Base-by-base conservation (phyloP, 495 filamentous ascomycete genomes). In the Podospora fimiseda region DNA sequence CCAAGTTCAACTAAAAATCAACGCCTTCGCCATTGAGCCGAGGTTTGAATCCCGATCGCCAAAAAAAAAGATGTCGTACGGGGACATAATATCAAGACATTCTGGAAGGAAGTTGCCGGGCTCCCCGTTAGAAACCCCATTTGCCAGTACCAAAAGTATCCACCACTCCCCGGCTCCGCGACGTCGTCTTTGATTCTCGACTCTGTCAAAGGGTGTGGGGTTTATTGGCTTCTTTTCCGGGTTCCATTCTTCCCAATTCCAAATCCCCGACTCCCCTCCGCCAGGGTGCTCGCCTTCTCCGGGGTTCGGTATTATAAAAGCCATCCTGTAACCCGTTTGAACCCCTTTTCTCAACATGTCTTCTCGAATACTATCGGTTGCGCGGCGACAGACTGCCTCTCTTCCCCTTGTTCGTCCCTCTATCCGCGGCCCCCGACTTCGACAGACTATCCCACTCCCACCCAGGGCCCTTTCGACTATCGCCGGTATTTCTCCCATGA, bases 341-440 rank as follows among this genome's bases (percentile, higher is more conserved):
- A 2, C 9, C 3, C 37, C 36, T 22, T 15, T 24, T 13, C 37
- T 43, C 37, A 48, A 43, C 15, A 64, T 64, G 61, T 52, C 56
- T 50, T 43, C 43, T 9, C 30, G 50, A 5, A 15, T 59, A 43
- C 55, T 55, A 27, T 42, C 49, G 51, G 59, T 53, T 46, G 50
- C 48, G 20, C 56, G 55, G 21, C 52, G 43, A 53, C 51, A 41
- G 23, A 15, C 47, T 4, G 16, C 14, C 21, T 3, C 46, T 16
- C 27, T 44, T 13, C 14, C 9, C 3, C 30, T 18, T 7, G 18
- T 18, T 1, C n/a, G n/a, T n/a, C 16, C 27, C 23, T 20, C 39
- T n/a, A 3, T 39, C 16, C 54, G 48, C 43, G 1, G 18, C 18
- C 3, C 14, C 52, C n/a, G 2, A 11, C 27, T 33, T 6, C 27